These are phyloP conservation scores for Brasilioporus rufonigricans DNA, from an alignment of 768 basidiomycete species.

Conservation along the genomic window DNA sequence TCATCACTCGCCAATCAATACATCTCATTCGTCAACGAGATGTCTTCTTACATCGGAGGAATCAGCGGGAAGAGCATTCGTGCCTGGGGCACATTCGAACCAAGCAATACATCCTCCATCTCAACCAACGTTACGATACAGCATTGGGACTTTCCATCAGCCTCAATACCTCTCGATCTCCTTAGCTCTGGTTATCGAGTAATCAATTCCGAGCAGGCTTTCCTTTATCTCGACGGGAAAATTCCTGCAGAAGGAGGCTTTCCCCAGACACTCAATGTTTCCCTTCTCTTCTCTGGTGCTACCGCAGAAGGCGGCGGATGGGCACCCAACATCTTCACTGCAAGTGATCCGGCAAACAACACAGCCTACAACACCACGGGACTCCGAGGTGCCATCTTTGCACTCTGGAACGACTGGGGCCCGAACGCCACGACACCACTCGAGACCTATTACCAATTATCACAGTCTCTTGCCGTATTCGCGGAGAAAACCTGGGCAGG, in stretches of 20 bases:
- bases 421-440: conserved; percentile 44
- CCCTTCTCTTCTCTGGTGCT: conserved; percentile 32
- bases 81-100: conserved; percentile 41
- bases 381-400: conserved; percentile 37
- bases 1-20: no score
- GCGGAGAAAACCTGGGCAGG: conserved; percentile 45
- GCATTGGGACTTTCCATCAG: conserved; percentile 40
- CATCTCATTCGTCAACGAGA: conserved; percentile 41
- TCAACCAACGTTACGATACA: conserved; percentile 43
- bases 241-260: no score
- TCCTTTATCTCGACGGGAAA: no score
- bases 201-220: conserved; percentile 39
- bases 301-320: conserved; percentile 29
- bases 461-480: conserved; percentile 40
- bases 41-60: conserved; percentile 36
- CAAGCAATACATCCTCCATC: conserved; percentile 35
- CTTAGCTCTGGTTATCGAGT: conserved; percentile 35
- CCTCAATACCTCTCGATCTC: conserved; percentile 34
- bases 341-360: conserved; percentile 32
- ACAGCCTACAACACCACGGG: conserved; percentile 26
- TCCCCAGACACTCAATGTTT: conserved; percentile 31
- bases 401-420: conserved; percentile 45
- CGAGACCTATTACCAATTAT: conserved; percentile 43
- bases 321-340: conserved; percentile 37
- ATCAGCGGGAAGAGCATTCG: conserved; percentile 39